Percentiles rank a stretch among this genome's conserved stretches.
These are phyloP conservation scores for Podospora sp. DNA, from an alignment of 495 filamentous ascomycete species.

Conservation along the genomic window DNA sequence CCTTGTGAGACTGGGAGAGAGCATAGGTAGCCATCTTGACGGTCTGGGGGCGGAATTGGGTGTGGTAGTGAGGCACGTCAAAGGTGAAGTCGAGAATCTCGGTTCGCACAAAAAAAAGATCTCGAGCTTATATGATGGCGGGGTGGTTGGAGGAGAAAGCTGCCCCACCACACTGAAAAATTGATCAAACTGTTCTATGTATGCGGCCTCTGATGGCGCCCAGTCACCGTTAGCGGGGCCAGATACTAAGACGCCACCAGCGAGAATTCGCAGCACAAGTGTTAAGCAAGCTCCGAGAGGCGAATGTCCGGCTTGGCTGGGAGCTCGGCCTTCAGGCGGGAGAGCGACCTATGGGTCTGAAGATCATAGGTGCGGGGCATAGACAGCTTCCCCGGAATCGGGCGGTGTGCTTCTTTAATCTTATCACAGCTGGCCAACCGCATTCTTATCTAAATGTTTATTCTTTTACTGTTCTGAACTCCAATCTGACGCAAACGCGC, in stretches of 20 bases:
- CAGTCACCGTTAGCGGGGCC: background rate
- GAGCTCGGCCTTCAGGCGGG: background rate
- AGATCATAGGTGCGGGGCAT: background rate
- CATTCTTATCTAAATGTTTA: background rate
- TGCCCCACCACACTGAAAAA: constrained; percentile 27
- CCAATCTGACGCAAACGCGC: background rate
- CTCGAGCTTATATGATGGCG: constrained; percentile 17
- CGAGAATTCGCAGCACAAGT: background rate
- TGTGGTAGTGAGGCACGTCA: constrained; percentile 6
- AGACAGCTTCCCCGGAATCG: constrained; percentile 1
- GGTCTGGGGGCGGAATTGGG: constrained; percentile 13
- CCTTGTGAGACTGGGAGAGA: constrained; percentile 84
- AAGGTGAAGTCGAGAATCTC: constrained; percentile 6
- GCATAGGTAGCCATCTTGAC: constrained; percentile 66
- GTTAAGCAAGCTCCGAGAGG: background rate
- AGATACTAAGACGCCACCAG: background rate
- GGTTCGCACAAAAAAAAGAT: constrained; percentile 11
- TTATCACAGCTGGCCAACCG: background rate
- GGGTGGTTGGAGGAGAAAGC: constrained; percentile 22
- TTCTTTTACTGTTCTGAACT: background rate
- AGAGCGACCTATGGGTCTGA: background rate
- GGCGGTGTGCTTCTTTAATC: background rate
- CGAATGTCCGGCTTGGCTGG: background rate
- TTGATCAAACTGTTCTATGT: background rate
- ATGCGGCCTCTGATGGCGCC: background rate